Percentiles rank a stretch among this genome's conserved stretches.
These are phyloP conservation scores for Leucocoprinus sp. DNA, from an alignment of 768 basidiomycete species.

Conservation along the genomic window DNA sequence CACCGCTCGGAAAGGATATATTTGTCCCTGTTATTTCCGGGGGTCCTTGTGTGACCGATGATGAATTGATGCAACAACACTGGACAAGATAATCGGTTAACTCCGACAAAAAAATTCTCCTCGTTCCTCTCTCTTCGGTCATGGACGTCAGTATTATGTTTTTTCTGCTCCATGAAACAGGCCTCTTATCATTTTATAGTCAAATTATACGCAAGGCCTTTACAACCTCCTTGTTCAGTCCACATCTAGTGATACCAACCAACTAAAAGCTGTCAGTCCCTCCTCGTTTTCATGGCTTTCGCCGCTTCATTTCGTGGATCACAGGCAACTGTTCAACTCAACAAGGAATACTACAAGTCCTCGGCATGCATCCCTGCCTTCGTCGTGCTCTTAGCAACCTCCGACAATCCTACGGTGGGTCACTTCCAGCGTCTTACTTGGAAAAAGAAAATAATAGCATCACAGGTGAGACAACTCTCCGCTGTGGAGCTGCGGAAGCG, in stretches of 20 bases:
- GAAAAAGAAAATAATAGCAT: slow-evolving; percentile 4
- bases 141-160: slow-evolving; percentile 41
- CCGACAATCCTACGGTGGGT: slow-evolving; percentile 76
- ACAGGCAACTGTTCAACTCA: slow-evolving; percentile 87
- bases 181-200: slow-evolving; percentile 33
- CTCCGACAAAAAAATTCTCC: slow-evolving; percentile 49
- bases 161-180: slow-evolving; percentile 6
- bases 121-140: slow-evolving; percentile 19
- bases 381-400: slow-evolving; percentile 76
- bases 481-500: slow-evolving; percentile 97
- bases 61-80: slow-evolving; percentile 2
- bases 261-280: slow-evolving; percentile 77
- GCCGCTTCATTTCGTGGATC: slow-evolving; percentile 4
- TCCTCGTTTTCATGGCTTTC: slow-evolving; percentile 10
- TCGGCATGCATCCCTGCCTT: slow-evolving; percentile 87
- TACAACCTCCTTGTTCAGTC: slow-evolving; percentile 83
- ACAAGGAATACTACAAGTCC: slow-evolving; percentile 89
- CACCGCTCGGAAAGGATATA: too few species aligned
- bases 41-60: slow-evolving; percentile 10
- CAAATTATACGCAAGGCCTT: slow-evolving; percentile 68
- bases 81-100: slow-evolving; percentile 33
- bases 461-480: slow-evolving; percentile 90
- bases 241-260: slow-evolving; percentile 79
- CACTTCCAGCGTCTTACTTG: slow-evolving; percentile 9
- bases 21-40: slow-evolving; percentile 9